phyloP scores from a whole-genome alignment of 805 yeast species.

The Pichia manshurica region DNA sequence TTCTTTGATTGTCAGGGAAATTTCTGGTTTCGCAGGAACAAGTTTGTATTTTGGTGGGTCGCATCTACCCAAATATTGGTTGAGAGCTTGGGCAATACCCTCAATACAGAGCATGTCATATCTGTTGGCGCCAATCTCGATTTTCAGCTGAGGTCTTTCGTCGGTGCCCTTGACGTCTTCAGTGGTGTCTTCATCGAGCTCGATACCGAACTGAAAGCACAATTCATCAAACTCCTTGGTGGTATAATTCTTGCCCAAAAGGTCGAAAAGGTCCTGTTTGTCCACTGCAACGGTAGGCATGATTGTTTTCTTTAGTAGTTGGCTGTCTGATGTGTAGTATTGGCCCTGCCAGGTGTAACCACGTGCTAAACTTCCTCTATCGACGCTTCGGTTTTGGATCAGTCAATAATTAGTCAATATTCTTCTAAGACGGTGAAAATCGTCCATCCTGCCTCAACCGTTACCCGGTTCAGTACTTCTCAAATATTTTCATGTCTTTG shows the following conservation, averaged over 20 bases:
- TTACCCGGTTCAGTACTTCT: no score
- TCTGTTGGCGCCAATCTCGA: conserved; percentile 97
- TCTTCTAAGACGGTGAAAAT: no score
- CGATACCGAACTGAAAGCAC: conserved; percentile 96
- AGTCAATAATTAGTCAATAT: no score
- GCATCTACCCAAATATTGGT: conserved; percentile 74
- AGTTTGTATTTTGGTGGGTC: conserved; percentile 63
- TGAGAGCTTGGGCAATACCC: conserved; percentile 93
- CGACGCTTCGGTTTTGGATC: no score
- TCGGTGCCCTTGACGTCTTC: conserved; percentile 62
- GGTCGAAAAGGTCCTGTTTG: conserved; percentile 82
- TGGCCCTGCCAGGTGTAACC: no score
- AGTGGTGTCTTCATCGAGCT: conserved; percentile 95
- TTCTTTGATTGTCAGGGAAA: conserved; percentile 64
- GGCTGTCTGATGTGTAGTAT: no score
- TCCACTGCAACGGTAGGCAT: conserved; percentile 99
- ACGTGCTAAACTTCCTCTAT: no score
- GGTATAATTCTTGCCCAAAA: conserved; percentile 63
- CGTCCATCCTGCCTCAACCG: no score
- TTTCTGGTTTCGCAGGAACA: conserved; percentile 53
- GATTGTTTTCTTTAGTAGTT: neutral
- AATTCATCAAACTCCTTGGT: conserved; percentile 93
- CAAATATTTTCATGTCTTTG: no score
- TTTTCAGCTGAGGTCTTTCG: conserved; percentile 94
- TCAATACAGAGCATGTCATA: conserved; percentile 97